Evolutionary conservation across 352 stramenopile species (phyloP).

Genomic region (Globisporangium recalcitrans): DNA sequence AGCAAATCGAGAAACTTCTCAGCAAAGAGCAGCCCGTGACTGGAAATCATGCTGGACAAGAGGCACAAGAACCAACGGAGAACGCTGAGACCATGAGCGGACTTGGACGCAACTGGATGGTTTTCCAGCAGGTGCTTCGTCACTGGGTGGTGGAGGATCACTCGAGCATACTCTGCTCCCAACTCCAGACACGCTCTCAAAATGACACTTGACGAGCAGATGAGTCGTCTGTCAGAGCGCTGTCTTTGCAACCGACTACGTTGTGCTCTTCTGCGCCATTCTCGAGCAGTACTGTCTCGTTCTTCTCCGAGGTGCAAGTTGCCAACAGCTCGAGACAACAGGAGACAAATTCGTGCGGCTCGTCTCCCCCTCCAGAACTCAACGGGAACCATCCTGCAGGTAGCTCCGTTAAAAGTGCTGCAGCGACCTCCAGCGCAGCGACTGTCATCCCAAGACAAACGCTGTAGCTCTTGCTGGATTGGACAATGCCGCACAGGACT

Average conservation of each 20-base stretch:
- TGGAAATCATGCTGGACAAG: constrained; percentile 13
- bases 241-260: background rate
- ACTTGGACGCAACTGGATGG: background rate
- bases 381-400: background rate
- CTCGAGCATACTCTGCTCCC: constrained; percentile 17
- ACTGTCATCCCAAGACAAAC: background rate
- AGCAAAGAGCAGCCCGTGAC: constrained; percentile 20
- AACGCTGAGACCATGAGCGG: background rate
- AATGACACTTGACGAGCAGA: constrained; percentile 21
- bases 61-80: constrained; percentile 21
- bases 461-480: background rate
- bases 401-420: background rate
- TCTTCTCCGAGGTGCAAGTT: background rate
- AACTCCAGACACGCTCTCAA: constrained; percentile 19
- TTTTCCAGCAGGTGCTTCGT: constrained; percentile 16
- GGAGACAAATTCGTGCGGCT: background rate
- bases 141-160: constrained; percentile 19
- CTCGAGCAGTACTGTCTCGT: background rate
- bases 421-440: background rate
- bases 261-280: background rate
- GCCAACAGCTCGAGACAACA: constrained; percentile 3
- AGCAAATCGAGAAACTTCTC: constrained; percentile 19
- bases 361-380: background rate
- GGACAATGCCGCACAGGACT: background rate
- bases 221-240: constrained; percentile 7